Percentiles rank a stretch among this genome's conserved stretches.
Conservation (phyloP, 495 filamentous ascomycete genomes). For the Annulohypoxylon stygium region DNA sequence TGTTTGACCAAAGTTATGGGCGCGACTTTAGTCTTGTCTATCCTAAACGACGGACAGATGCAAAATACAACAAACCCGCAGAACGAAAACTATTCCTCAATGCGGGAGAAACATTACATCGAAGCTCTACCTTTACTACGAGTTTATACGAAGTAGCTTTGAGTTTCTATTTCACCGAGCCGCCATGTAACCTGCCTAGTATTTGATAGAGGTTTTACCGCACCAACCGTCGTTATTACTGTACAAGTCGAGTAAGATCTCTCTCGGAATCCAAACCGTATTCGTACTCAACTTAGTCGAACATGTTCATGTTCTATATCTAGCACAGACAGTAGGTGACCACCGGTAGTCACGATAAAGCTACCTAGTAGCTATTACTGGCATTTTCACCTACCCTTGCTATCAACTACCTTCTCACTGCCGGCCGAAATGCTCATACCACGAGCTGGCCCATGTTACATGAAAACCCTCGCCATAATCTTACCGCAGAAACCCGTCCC, state of each 20-base stretch:
- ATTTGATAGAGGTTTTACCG: conserved; percentile 36
- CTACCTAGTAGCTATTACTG: neutral
- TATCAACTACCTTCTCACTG: conserved; percentile 35
- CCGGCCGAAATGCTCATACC: conserved; percentile 30
- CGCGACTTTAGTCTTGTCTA: neutral
- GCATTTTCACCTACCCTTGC: conserved; percentile 4
- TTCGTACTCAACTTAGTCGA: conserved; percentile 34
- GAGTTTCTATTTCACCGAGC: conserved; percentile 31
- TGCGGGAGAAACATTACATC: neutral
- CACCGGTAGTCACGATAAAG: neutral
- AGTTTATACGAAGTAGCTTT: conserved; percentile 15
- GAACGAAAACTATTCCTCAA: neutral
- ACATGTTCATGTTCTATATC: conserved; percentile 39
- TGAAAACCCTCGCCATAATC: conserved; percentile 27
- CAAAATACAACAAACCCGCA: neutral
- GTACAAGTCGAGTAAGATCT: conserved; percentile 16
- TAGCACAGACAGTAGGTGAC: conserved; percentile 26
- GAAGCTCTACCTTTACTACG: neutral
- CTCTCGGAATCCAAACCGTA: conserved; percentile 32
- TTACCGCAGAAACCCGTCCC: conserved; percentile 39
- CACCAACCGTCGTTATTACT: conserved; percentile 19
- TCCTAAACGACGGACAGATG: neutral
- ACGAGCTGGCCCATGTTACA: conserved; percentile 24
- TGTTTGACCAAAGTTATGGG: neutral
- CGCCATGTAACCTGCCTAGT: conserved; percentile 28